These are phyloP conservation scores for Colletotrichum somersetense DNA, from an alignment of 2,329 filamentous ascomycete species.

Conservation along the genomic window DNA sequence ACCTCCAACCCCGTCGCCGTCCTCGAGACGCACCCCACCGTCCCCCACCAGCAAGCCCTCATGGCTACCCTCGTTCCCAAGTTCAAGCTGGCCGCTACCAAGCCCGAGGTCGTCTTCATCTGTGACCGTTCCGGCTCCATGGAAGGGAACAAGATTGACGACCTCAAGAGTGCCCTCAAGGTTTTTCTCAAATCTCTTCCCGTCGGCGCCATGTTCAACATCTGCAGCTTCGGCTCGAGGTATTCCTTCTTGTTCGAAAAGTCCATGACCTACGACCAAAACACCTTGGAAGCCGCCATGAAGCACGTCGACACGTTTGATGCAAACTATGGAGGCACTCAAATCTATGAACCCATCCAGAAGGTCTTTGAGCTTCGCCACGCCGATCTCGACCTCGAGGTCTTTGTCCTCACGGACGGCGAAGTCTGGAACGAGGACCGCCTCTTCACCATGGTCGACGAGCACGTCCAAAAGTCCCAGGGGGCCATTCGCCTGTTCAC, in stretches of 20 bases:
- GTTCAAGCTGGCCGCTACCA: conserved; percentile 69
- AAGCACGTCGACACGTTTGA: conserved; percentile 56
- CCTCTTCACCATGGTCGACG: conserved; percentile 61
- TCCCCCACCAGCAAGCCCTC: conserved; percentile 72
- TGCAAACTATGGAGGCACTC: conserved; percentile 66
- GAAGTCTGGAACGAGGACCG: conserved; percentile 62
- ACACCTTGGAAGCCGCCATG: conserved; percentile 58
- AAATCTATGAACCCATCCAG: conserved; percentile 62
- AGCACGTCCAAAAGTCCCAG: conserved; percentile 54
- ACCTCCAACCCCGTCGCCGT: conserved; percentile 72
- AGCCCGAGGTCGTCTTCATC: conserved; percentile 77
- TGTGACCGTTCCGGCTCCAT: conserved; percentile 80
- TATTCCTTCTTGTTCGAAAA: conserved; percentile 62
- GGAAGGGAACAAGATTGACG: conserved; percentile 61
- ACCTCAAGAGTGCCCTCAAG: conserved; percentile 67
- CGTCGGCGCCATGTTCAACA: conserved; percentile 75
- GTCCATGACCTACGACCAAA: conserved; percentile 61
- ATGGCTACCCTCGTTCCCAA: conserved; percentile 80
- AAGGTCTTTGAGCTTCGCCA: conserved; percentile 58
- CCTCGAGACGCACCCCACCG: conserved; percentile 73
- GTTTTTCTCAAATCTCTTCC: conserved; percentile 77
- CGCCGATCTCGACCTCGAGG: conserved; percentile 62
- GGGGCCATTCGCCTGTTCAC: conserved; percentile 65
- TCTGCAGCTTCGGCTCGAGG: conserved; percentile 72
- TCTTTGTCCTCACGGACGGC: conserved; percentile 70